Evolutionary conservation across 78 protist genomes (phyloP).

Genomic region (Capsaspora owczarzaki): DNA sequence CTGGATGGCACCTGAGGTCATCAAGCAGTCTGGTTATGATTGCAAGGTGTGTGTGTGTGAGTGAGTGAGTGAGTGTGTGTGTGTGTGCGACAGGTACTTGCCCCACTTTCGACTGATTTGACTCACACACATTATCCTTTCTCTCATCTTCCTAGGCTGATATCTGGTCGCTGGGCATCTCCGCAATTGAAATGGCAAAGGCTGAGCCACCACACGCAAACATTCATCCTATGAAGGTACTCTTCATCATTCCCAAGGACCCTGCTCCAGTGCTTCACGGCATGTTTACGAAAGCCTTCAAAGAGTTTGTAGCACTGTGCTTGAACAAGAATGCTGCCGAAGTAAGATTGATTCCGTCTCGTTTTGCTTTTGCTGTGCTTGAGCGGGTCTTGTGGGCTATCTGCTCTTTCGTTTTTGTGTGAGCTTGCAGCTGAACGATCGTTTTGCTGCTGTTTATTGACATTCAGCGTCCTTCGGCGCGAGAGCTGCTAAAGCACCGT

Average conservation of each 20-base stretch:
- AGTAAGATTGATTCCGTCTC: neutral
- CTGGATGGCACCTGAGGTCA: conserved; percentile 98
- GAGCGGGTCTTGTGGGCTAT: too few species aligned
- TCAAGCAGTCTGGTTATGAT: neutral
- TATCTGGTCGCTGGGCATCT: neutral
- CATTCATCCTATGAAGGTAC: neutral
- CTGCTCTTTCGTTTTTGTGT: too few species aligned
- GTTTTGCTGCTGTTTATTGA: neutral
- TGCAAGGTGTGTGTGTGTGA: neutral
- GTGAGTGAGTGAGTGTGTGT: neutral
- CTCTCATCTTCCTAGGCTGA: conserved; percentile 31
- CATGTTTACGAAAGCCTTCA: neutral
- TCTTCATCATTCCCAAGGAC: neutral
- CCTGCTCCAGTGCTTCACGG: neutral
- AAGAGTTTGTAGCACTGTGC: neutral
- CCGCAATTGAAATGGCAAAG: neutral
- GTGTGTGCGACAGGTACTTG: neutral
- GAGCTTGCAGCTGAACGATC: too few species aligned
- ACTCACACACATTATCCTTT: neutral
- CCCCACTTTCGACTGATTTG: neutral
- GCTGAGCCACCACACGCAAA: neutral
- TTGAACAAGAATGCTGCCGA: neutral
- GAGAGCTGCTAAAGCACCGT: conserved; percentile 77
- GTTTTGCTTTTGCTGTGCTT: neutral
- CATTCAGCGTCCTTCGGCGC: conserved; percentile 71